These are phyloP conservation scores for Globisporangium splendens DNA, from an alignment of 352 stramenopile genomes.

Conservation along the genomic window DNA sequence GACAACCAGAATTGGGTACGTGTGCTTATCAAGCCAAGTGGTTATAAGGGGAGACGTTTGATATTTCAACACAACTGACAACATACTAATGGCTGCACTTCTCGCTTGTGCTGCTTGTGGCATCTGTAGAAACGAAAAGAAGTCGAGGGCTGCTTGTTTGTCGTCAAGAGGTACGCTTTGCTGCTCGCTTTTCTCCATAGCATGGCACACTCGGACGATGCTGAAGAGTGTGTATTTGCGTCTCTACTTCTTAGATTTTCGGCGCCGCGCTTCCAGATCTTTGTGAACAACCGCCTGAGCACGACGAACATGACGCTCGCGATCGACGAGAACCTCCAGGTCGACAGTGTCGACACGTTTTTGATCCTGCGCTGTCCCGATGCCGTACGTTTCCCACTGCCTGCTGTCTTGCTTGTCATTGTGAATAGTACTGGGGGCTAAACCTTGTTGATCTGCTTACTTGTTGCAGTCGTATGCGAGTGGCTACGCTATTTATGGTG, in stretches of 20 bases:
- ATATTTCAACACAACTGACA: too few species aligned
- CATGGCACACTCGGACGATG: background rate
- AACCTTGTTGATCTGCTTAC: background rate
- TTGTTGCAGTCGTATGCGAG: constrained; percentile 34
- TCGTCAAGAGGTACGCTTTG: constrained; percentile 62
- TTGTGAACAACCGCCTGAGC: constrained; percentile 88
- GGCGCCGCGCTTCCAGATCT: constrained; percentile 79
- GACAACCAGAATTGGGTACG: constrained; percentile 77
- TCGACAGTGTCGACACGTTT: constrained; percentile 84
- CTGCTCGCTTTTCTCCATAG: too few species aligned
- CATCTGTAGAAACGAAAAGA: constrained; percentile 76
- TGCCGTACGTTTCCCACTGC: constrained; percentile 21
- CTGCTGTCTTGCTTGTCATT: background rate
- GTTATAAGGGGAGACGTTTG: too few species aligned
- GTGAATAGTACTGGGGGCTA: background rate
- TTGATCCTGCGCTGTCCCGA: constrained; percentile 77
- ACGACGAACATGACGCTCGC: constrained; percentile 84
- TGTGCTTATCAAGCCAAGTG: too few species aligned
- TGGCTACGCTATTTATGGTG: constrained; percentile 79
- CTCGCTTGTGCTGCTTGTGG: background rate
- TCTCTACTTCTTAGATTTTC: constrained; percentile 38
- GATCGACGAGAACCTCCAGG: constrained; percentile 63
- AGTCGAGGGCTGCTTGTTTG: constrained; percentile 80
- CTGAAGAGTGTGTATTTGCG: background rate
- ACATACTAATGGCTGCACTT: too few species aligned